A percentile compares a stretch with the other conserved stretches of the same genome.
phyloP scores from a whole-genome alignment of 73 alveolate genomes.

The Paraurostyla sp. region DNA sequence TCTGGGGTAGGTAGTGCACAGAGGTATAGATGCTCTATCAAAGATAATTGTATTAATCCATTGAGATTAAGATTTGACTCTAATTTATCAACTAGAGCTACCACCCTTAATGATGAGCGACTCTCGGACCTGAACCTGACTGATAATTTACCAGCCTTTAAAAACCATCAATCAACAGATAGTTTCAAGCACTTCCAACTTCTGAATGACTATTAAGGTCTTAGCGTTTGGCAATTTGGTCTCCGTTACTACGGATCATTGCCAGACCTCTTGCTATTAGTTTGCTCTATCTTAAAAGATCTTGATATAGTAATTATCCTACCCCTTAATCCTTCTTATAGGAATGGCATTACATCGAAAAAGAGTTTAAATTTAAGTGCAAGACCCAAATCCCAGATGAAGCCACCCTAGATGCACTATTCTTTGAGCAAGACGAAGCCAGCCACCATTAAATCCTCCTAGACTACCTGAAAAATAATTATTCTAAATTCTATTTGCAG shows the following conservation, averaged over 20 bases:
- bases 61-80: slow-evolving; percentile 3
- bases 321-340: background rate
- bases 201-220: background rate
- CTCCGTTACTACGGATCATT: background rate
- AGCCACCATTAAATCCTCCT: too few species aligned
- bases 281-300: background rate
- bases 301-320: background rate
- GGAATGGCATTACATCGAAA: slow-evolving; percentile 52
- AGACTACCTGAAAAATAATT: background rate
- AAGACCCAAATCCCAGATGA: background rate
- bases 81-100: background rate
- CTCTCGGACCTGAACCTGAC: slow-evolving; percentile 13
- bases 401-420: background rate
- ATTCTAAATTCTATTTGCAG: background rate
- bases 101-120: background rate
- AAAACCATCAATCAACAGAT: too few species aligned
- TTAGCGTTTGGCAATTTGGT: slow-evolving; percentile 1
- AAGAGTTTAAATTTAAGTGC: slow-evolving; percentile 31
- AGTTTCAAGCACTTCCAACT: too few species aligned
- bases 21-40: too few species aligned
- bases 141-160: too few species aligned
- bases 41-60: too few species aligned
- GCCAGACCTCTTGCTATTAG: background rate
- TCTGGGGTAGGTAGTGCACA: too few species aligned
- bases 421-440: background rate